Evolutionary conservation across 352 stramenopile species (phyloP), one percentile per base, ranked within the genome.

Genomic region (Globisporangium nagaii): DNA sequence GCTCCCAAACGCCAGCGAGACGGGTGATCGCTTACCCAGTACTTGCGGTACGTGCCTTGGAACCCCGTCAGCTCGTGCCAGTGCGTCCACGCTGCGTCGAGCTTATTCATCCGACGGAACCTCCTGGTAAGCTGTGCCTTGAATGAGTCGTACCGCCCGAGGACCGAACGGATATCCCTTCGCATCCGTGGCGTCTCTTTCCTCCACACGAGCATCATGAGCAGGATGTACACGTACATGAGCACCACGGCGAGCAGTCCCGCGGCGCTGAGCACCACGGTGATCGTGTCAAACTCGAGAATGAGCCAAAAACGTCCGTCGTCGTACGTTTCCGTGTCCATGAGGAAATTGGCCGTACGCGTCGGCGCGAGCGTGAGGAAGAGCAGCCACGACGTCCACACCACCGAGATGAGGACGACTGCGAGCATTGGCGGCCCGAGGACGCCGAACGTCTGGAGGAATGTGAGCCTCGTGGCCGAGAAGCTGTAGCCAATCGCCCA

Each of bases 1-100:
- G n/a, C n/a, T n/a, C n/a, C n/a, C n/a, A n/a, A n/a, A n/a, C n/a
- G n/a, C n/a, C n/a, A n/a, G n/a, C n/a, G n/a, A n/a, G n/a, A n/a
- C n/a, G n/a, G n/a, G n/a, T n/a, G n/a, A n/a, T n/a, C n/a, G n/a
- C 60, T 7, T 60, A 77, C 68, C 65, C 68, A 77, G 20, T 72
- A 51, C 40, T 77, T 77, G 9, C 68, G 58, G 36, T 70, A 34
- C 30, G 58, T 62, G 22, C 62, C 65, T 19, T 56, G 50, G 40
- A 71, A 70, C 0, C 53, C 53, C 1, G 62, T 74, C 8, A 74
- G 45, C 9, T 72, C 59, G 28, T 58, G 60, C 11, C 64, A 56
- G n/a, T 61, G 44, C 9, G 10, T 13, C 13, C 22, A 28, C 19
- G 58, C 35, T 13, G 41, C 13, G 10, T 24, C 27, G 20, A 37